phyloP scores from a whole-genome alignment of 805 yeast species.

The Schizosaccharomyces osmophilus region DNA sequence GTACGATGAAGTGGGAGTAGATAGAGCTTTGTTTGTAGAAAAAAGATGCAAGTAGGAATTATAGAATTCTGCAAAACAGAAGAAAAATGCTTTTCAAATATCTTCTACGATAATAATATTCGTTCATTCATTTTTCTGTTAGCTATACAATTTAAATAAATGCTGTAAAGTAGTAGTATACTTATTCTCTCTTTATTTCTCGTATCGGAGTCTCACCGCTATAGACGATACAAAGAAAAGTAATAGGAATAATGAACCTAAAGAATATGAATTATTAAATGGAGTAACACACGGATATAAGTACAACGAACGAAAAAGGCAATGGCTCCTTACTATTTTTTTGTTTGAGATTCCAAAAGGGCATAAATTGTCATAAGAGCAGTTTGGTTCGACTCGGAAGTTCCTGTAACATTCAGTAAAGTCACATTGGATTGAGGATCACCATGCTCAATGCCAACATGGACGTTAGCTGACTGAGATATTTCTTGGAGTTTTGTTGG shows the following conservation, averaged over 20 bases:
- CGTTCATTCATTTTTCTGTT: too few species aligned
- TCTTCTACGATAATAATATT: too few species aligned
- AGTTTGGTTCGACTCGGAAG: background rate
- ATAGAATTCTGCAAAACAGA: background rate
- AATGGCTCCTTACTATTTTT: background rate
- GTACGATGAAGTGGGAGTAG: slow-evolving; percentile 36
- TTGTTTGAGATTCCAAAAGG: background rate
- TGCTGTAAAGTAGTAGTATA: too few species aligned
- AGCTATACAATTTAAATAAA: too few species aligned
- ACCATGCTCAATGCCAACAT: background rate
- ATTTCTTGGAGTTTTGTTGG: background rate
- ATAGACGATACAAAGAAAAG: too few species aligned
- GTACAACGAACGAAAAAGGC: background rate
- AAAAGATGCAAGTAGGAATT: slow-evolving; percentile 15
- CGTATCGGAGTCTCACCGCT: too few species aligned
- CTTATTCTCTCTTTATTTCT: too few species aligned
- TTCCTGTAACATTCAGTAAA: background rate
- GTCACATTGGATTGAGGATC: background rate
- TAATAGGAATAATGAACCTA: too few species aligned
- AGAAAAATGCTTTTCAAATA: background rate
- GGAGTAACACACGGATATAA: too few species aligned
- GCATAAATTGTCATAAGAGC: background rate
- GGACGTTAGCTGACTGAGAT: background rate
- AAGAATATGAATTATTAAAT: too few species aligned
- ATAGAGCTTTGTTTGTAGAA: slow-evolving; percentile 12